Evolutionary conservation across 78 protist genomes (phyloP).

Genomic region (Dictyostelium discoideum): DNA sequence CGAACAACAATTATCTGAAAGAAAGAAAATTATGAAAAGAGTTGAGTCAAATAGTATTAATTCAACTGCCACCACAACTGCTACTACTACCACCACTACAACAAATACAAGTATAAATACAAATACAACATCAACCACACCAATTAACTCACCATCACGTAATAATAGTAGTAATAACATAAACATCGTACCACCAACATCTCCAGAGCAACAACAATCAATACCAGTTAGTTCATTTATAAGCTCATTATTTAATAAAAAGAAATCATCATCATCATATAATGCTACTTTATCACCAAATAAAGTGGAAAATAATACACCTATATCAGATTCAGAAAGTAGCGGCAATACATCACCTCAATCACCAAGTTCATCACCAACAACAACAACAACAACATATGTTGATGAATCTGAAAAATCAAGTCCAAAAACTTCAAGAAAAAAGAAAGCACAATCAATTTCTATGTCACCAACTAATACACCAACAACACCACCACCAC

Average conservation of each 20-base stretch:
- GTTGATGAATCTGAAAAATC: not conserved
- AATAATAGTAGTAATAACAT: not conserved
- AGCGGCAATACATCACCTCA: not conserved
- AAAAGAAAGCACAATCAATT: not conserved
- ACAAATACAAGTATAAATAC: not conserved
- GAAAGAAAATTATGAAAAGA: conserved; percentile 9
- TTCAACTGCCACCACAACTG: not conserved
- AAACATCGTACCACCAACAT: not conserved
- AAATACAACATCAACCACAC: not conserved
- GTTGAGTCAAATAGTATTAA: not conserved
- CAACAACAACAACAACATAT: not conserved
- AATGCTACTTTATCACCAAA: not conserved
- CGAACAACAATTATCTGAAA: conserved; percentile 22
- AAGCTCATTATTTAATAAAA: conserved; percentile 25
- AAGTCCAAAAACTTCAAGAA: not conserved
- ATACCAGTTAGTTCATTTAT: conserved; percentile 16
- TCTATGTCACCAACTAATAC: not conserved
- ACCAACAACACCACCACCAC: not conserved
- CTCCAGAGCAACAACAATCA: not conserved
- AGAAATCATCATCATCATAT: not conserved
- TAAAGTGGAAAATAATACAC: not conserved
- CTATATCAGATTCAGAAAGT: not conserved
- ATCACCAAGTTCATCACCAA: not conserved
- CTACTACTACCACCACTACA: not conserved
- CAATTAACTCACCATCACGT: not conserved